Evolutionary conservation across 768 basidiomycete species (phyloP).

Genomic region (Asterophora lycoperdoides): DNA sequence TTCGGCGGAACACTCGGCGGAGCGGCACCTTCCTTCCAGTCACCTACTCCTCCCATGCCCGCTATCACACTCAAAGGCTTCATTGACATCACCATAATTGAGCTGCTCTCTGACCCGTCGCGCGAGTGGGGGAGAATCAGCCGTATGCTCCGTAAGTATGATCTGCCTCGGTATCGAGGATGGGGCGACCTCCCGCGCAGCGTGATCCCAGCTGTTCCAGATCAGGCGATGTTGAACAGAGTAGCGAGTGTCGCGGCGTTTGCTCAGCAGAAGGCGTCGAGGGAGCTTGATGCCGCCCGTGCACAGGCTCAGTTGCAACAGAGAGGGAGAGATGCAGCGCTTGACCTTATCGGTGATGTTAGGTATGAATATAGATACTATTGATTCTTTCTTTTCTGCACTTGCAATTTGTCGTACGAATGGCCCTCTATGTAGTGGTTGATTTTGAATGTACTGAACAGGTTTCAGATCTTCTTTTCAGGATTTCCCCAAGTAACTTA

Average conservation of each 20-base stretch:
- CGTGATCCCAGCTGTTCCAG: constrained; percentile 7
- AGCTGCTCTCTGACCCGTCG: constrained; percentile 10
- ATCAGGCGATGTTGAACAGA: constrained; percentile 9
- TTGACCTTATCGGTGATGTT: constrained; percentile 3
- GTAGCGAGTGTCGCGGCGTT: constrained; percentile 4
- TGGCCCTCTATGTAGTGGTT: not conserved
- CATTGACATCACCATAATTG: constrained; percentile 7
- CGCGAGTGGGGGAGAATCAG: constrained; percentile 8
- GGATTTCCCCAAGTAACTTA: no score
- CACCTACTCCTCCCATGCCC: constrained; percentile 10
- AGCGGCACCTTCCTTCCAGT: not conserved
- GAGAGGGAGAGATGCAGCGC: not conserved
- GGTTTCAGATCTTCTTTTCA: no score
- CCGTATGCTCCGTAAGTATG: constrained; percentile 9
- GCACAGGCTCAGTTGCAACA: constrained; percentile 1
- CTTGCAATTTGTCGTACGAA: not conserved
- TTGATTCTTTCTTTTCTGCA: not conserved
- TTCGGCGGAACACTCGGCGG: constrained; percentile 5
- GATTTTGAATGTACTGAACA: no score
- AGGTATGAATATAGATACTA: constrained; percentile 4
- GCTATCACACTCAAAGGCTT: constrained; percentile 14
- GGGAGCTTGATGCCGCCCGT: constrained; percentile 3
- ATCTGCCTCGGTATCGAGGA: constrained; percentile 10
- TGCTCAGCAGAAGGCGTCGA: constrained; percentile 8
- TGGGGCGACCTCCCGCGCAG: constrained; percentile 12